These are phyloP conservation scores for Pseudogymnoascus sp. DNA, from an alignment of 2,329 filamentous ascomycete genomes.

Conservation along the genomic window DNA sequence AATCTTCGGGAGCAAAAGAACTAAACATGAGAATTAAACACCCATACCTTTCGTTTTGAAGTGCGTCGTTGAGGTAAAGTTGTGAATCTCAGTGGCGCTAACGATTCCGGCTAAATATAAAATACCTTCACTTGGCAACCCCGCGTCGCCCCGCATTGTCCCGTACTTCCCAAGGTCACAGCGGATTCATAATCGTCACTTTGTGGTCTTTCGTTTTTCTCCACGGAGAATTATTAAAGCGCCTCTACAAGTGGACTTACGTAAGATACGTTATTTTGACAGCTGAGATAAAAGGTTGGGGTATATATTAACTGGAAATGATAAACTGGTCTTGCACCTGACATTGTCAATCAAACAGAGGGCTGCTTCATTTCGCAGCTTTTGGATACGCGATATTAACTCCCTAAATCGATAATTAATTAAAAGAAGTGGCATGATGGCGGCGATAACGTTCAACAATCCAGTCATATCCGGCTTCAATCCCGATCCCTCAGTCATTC, in stretches of 20 bases:
- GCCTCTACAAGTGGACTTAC: neutral
- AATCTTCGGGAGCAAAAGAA: neutral
- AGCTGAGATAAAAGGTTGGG: neutral
- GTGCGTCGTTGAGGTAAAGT: neutral
- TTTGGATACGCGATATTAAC: neutral
- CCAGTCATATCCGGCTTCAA: conserved; percentile 42
- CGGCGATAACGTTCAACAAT: neutral
- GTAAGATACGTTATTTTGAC: neutral
- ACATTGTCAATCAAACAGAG: neutral
- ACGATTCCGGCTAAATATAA: neutral
- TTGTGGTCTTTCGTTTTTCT: neutral
- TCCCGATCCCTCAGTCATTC: conserved; percentile 47
- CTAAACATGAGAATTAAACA: neutral
- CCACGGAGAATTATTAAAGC: conserved; percentile 7
- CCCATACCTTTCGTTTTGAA: neutral
- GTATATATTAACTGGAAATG: neutral
- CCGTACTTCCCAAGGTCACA: neutral
- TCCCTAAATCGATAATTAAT: too few species aligned
- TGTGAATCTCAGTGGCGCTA: neutral
- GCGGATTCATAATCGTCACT: neutral
- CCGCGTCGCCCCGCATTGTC: conserved; percentile 1
- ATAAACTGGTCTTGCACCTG: neutral
- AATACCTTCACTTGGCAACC: conserved; percentile 7
- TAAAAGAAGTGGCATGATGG: neutral
- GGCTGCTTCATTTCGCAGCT: too few species aligned